These are phyloP conservation scores for Melastoma malabathricum DNA, from an alignment of 345 rosid species.

Conservation along the genomic window DNA sequence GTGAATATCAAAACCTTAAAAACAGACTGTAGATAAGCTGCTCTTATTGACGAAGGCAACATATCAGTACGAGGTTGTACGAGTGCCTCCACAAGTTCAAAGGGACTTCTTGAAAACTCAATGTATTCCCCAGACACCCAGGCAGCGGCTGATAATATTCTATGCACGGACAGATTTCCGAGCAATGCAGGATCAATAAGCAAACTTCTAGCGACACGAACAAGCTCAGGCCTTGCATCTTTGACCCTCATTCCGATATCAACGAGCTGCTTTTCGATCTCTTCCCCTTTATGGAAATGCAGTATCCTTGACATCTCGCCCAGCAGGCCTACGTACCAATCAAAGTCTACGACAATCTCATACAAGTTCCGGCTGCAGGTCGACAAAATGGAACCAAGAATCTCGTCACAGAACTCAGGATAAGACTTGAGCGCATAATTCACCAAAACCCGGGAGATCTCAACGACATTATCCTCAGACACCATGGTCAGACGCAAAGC, in stretches of 20 bases:
- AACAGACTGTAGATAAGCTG: constrained; percentile 58
- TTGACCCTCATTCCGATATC: constrained; percentile 81
- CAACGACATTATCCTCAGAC: constrained; percentile 62
- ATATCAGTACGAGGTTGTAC: constrained; percentile 78
- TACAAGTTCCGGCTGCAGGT: constrained; percentile 57
- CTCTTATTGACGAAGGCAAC: constrained; percentile 51
- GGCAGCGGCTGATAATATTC: constrained; percentile 79
- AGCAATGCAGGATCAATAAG: constrained; percentile 96
- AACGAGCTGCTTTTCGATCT: constrained; percentile 77
- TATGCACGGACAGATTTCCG: constrained; percentile 65
- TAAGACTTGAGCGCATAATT: constrained; percentile 84
- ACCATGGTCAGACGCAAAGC: constrained; percentile 85
- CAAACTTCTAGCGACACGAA: constrained; percentile 54
- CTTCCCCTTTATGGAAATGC: constrained; percentile 69
- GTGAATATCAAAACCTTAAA: constrained; percentile 58
- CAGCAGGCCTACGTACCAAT: constrained; percentile 84
- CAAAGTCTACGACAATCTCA: constrained; percentile 70
- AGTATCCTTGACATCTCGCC: constrained; percentile 83
- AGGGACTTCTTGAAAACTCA: constrained; percentile 46
- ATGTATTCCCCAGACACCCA: constrained; percentile 90
- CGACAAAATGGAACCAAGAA: constrained; percentile 64
- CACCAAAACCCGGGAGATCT: constrained; percentile 62
- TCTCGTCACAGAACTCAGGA: constrained; percentile 71
- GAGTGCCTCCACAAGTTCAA: constrained; percentile 73
- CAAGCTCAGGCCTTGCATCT: constrained; percentile 80